Evolutionary conservation across 805 yeast genomes (phyloP).

Genomic region (Zygotorulaspora danielsina): DNA sequence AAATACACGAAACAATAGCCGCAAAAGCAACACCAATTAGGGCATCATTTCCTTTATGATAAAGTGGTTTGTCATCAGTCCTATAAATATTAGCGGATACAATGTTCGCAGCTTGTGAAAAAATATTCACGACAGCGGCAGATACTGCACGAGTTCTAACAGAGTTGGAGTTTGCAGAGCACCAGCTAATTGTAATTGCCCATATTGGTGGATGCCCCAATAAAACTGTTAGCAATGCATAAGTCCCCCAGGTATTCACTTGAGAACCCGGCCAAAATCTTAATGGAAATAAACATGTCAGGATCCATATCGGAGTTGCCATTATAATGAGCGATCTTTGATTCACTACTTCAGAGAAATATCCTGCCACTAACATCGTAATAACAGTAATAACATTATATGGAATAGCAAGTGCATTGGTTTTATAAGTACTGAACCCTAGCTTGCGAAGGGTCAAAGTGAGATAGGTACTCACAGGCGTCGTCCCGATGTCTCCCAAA

Average conservation of each 20-base stretch:
- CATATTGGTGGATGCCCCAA: slow-evolving; percentile 47
- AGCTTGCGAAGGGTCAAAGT: slow-evolving; percentile 45
- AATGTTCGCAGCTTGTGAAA: slow-evolving; percentile 55
- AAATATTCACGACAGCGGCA: slow-evolving; percentile 62
- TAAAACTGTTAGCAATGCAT: slow-evolving; percentile 36
- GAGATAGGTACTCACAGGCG: slow-evolving; percentile 42
- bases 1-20: slow-evolving; percentile 28
- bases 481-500: slow-evolving; percentile 37
- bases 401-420: slow-evolving; percentile 53
- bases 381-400: slow-evolving; percentile 39
- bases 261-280: slow-evolving; percentile 43
- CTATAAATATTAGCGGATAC: slow-evolving; percentile 55
- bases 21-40: slow-evolving; percentile 39
- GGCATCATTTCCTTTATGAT: slow-evolving; percentile 51
- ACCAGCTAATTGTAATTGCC: slow-evolving; percentile 56
- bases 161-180: slow-evolving; percentile 57
- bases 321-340: slow-evolving; percentile 29
- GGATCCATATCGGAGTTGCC: slow-evolving; percentile 9
- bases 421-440: slow-evolving; percentile 51
- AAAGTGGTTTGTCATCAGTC: slow-evolving; percentile 53
- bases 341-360: slow-evolving; percentile 36
- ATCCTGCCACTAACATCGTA: slow-evolving; percentile 36
- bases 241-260: slow-evolving; percentile 41
- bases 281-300: slow-evolving; percentile 31
- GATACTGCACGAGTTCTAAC: slow-evolving; percentile 63